Evolutionary conservation across 257 asterid species (phyloP).

Genomic region (Jasminum sambac): DNA sequence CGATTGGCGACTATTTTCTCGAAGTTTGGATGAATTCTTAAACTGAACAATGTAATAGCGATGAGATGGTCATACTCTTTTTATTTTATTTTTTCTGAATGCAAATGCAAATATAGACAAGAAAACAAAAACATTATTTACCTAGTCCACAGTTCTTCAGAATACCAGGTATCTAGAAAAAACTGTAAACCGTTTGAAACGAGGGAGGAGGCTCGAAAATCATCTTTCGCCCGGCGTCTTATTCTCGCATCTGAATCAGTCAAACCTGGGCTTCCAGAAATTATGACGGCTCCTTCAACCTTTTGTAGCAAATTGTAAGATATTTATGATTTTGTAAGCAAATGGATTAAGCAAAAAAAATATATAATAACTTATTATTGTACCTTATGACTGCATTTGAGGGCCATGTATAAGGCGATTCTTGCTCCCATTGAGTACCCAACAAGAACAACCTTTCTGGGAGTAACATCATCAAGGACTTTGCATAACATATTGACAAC

Average conservation of each 20-base stretch:
- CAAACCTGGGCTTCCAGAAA: constrained; percentile 95
- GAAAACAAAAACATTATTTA: constrained; percentile 24
- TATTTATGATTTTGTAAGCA: not conserved
- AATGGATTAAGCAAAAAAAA: not conserved
- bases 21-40: constrained; percentile 81
- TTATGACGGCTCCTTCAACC: constrained; percentile 80
- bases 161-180: constrained; percentile 76
- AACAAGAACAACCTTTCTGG: constrained; percentile 62
- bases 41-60: constrained; percentile 45
- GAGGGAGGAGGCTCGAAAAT: constrained; percentile 70
- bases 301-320: constrained; percentile 25
- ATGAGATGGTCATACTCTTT: constrained; percentile 16
- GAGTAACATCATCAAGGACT: constrained; percentile 48
- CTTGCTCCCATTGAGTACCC: constrained; percentile 99
- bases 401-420: constrained; percentile 71
- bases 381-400: constrained; percentile 70
- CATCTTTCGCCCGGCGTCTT: constrained; percentile 74
- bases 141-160: constrained; percentile 88
- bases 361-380: not conserved
- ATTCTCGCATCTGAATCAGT: constrained; percentile 55
- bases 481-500: constrained; percentile 53
- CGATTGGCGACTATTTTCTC: constrained; percentile 47
- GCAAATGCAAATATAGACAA: not conserved
- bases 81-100: no score
- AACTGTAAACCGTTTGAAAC: constrained; percentile 65